These are phyloP conservation scores for Fusarium secorum DNA, from an alignment of 2,329 filamentous ascomycete species.

Conservation along the genomic window DNA sequence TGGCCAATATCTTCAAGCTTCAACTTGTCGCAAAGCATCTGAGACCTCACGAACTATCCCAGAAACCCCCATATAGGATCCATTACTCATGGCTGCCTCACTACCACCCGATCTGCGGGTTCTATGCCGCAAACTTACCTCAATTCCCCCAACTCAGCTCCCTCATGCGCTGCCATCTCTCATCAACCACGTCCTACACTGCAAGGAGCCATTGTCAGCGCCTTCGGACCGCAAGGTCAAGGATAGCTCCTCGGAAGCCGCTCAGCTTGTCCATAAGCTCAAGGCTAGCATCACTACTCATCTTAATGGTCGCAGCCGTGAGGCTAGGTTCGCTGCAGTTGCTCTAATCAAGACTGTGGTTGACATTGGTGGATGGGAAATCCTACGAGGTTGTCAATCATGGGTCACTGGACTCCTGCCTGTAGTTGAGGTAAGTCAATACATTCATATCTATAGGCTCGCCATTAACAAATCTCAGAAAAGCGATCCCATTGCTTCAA, in stretches of 20 bases:
- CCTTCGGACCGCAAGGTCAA: constrained; percentile 68
- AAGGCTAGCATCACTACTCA: constrained; percentile 80
- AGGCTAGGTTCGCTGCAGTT: constrained; percentile 80
- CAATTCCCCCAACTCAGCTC: constrained; percentile 75
- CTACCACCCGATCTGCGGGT: constrained; percentile 67
- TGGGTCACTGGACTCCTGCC: constrained; percentile 82
- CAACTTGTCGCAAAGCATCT: constrained; percentile 22
- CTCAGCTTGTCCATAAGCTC: constrained; percentile 80
- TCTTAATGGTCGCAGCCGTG: constrained; percentile 75
- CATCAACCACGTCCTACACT: constrained; percentile 65
- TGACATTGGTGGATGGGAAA: constrained; percentile 86
- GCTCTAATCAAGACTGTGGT: constrained; percentile 81
- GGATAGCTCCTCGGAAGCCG: constrained; percentile 67
- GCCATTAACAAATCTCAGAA: constrained; percentile 61
- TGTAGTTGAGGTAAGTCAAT: constrained; percentile 71
- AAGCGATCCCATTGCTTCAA: constrained; percentile 76
- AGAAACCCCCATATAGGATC: background rate
- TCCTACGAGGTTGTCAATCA: constrained; percentile 73
- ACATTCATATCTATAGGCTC: background rate
- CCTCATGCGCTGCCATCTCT: constrained; percentile 77
- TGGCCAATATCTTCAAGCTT: constrained; percentile 1
- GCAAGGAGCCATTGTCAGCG: constrained; percentile 68
- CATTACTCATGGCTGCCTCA: constrained; percentile 44
- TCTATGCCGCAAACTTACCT: constrained; percentile 74
- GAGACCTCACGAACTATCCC: background rate